phyloP scores from a whole-genome alignment of 305 asterid genomes.

The Caryopteris hybrid region DNA sequence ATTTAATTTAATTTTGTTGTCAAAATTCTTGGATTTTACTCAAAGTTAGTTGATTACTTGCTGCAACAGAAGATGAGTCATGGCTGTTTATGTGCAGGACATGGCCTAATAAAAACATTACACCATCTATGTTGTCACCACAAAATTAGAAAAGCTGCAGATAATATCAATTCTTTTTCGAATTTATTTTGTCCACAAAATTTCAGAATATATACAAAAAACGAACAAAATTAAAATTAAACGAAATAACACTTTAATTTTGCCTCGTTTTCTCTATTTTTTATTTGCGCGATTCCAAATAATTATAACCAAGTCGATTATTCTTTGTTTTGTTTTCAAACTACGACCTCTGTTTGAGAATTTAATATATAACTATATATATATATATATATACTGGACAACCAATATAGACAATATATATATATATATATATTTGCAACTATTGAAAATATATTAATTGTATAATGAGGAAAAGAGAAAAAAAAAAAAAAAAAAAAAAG shows the following conservation, averaged over 20 bases:
- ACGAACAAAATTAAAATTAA: too few species aligned
- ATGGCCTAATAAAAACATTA: slow-evolving; percentile 27
- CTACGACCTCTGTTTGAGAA: too few species aligned
- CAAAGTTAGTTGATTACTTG: slow-evolving; percentile 32
- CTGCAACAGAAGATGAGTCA: slow-evolving; percentile 26
- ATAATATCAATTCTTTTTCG: neutral
- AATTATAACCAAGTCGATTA: too few species aligned
- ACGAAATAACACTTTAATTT: too few species aligned
- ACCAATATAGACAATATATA: too few species aligned
- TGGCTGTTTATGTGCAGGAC: slow-evolving; percentile 22
- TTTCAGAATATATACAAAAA: neutral
- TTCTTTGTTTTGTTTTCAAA: too few species aligned
- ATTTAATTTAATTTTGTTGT: neutral
- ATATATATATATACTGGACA: neutral
- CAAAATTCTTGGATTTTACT: slow-evolving; percentile 20
- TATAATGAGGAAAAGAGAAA: neutral
- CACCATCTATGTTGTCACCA: slow-evolving; percentile 9
- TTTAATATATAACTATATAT: too few species aligned
- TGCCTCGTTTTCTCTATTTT: too few species aligned
- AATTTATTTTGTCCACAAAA: neutral
- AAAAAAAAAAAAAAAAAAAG: neutral
- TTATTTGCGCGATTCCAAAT: too few species aligned
- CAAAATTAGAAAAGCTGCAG: neutral
- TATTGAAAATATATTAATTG: too few species aligned
- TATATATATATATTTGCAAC: neutral